A percentile compares a stretch with the other conserved stretches of the same genome.
Conservation (phyloP, 495 filamentous ascomycete genomes). For the Penicillium tannophilum region DNA sequence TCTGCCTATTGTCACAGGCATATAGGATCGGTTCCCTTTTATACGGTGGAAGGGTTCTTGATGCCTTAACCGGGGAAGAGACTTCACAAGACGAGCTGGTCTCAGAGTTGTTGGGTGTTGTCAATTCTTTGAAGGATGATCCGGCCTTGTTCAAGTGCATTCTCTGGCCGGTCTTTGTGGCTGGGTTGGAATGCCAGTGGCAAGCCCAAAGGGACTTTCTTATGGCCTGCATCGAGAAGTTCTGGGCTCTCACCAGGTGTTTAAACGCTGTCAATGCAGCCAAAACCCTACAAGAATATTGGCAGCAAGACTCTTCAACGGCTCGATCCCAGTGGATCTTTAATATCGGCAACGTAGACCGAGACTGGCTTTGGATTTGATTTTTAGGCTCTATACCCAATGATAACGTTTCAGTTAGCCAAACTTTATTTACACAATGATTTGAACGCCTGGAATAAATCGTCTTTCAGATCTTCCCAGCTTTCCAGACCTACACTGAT, state of each 20-base stretch:
- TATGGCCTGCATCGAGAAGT: slow-evolving; percentile 31
- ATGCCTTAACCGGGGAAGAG: slow-evolving; percentile 21
- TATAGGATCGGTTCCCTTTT: slow-evolving; percentile 37
- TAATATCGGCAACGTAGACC: slow-evolving; percentile 35
- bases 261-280: slow-evolving; percentile 42
- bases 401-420: background rate
- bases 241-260: slow-evolving; percentile 42
- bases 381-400: background rate
- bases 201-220: slow-evolving; percentile 33
- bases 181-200: slow-evolving; percentile 48
- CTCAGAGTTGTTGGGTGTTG: slow-evolving; percentile 43
- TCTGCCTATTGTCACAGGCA: slow-evolving; percentile 27
- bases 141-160: slow-evolving; percentile 55
- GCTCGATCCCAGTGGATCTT: slow-evolving; percentile 39
- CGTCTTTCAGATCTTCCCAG: slow-evolving; percentile 75
- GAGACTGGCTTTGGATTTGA: slow-evolving; percentile 46
- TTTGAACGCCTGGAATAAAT: slow-evolving; percentile 66
- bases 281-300: slow-evolving; percentile 32
- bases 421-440: slow-evolving; percentile 3
- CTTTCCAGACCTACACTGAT: slow-evolving; percentile 80
- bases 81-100: slow-evolving; percentile 37
- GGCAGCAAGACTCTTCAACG: slow-evolving; percentile 21
- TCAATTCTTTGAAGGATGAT: slow-evolving; percentile 47
- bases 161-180: slow-evolving; percentile 60
- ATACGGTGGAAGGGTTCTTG: slow-evolving; percentile 38